These are phyloP conservation scores for Chaetomium olivaceum DNA, from an alignment of 2,329 filamentous ascomycete species.

Conservation along the genomic window DNA sequence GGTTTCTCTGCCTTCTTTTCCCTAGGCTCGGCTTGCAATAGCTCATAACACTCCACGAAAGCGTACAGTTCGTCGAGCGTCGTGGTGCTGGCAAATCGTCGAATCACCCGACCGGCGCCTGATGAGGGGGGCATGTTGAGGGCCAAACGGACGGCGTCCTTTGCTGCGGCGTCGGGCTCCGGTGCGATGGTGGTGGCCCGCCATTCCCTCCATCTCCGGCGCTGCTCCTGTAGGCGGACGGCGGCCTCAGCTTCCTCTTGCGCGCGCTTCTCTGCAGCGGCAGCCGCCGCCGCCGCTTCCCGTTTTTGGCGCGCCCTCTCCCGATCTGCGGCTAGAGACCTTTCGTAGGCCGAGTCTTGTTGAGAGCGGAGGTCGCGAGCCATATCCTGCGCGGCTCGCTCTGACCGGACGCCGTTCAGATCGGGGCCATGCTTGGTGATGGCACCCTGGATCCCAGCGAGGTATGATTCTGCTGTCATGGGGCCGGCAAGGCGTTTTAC, in stretches of 20 bases:
- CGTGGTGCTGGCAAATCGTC: slow-evolving; percentile 69
- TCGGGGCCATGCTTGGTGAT: slow-evolving; percentile 76
- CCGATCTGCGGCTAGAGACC: slow-evolving; percentile 82
- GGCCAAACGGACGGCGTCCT: slow-evolving; percentile 71
- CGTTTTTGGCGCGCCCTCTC: slow-evolving; percentile 75
- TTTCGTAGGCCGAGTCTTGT: slow-evolving; percentile 92
- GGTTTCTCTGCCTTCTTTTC: slow-evolving; percentile 53
- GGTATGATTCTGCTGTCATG: slow-evolving; percentile 67
- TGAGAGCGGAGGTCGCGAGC: slow-evolving; percentile 79
- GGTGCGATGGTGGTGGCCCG: slow-evolving; percentile 64
- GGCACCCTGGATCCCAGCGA: slow-evolving; percentile 71
- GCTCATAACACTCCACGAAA: slow-evolving; percentile 87
- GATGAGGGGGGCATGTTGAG: slow-evolving; percentile 61
- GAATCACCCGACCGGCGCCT: slow-evolving; percentile 72
- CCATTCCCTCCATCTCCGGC: slow-evolving; percentile 77
- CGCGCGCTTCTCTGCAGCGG: slow-evolving; percentile 64
- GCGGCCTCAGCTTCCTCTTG: slow-evolving; percentile 64
- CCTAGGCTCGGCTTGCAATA: slow-evolving; percentile 48
- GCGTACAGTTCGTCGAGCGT: slow-evolving; percentile 88
- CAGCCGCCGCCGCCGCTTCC: slow-evolving; percentile 72
- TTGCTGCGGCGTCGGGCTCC: slow-evolving; percentile 65
- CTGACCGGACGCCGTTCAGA: slow-evolving; percentile 71
- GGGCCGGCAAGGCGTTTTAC: slow-evolving; percentile 76
- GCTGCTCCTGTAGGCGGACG: slow-evolving; percentile 46
- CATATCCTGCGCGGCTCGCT: slow-evolving; percentile 76